Base-by-base conservation (phyloP, 805 yeast genomes). In the Candida golubevii region DNA sequence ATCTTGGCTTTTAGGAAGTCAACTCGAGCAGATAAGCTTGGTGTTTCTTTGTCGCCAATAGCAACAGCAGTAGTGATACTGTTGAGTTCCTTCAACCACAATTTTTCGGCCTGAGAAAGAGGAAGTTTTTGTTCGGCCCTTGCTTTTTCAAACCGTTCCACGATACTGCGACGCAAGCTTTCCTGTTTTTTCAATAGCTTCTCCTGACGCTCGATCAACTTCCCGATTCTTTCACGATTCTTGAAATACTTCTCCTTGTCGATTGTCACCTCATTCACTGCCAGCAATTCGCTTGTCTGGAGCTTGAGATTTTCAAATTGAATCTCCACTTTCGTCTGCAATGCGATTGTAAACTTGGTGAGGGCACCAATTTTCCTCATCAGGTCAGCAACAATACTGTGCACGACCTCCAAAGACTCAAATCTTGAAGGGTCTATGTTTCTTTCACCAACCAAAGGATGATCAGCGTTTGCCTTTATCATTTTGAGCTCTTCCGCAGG, bases 71-170 rank as follows among this genome's bases (percentile, higher is more conserved):
- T 40, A 33, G 48, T 58, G 15, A 66, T 52, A 2, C 54, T 13
- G 43, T 70, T 67, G 32, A 71, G 54, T 44, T 71, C 74, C 28
- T 58, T 57, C 38, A 66, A 62, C 75, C 74, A 71, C 5, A 40
- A 42, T 38, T 53, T 59, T 45, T 71, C 76, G 18, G 63, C 59
- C 1, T 52, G 45, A 1, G 74, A 65, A 26, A 71, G 51, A 7
- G 73, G 72, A 11, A 66, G 51, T 6, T 57, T 42, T 14, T 47
- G 54, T 5, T 48, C 42, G 15, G 54, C 52, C 30, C 53, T 62
- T 10, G 55, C 36, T 31, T 53, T 49, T 34, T 60, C 62, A 4
- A 65, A 51, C n/a, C 60, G 51, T 3, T 51, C 45, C 6, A 54
- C 48, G 7, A 68, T 43, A 35, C 51, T 58, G 3, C 39, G 41